phyloP scores from a whole-genome alignment of 257 asterid genomes.

The Prunella vulgaris region DNA sequence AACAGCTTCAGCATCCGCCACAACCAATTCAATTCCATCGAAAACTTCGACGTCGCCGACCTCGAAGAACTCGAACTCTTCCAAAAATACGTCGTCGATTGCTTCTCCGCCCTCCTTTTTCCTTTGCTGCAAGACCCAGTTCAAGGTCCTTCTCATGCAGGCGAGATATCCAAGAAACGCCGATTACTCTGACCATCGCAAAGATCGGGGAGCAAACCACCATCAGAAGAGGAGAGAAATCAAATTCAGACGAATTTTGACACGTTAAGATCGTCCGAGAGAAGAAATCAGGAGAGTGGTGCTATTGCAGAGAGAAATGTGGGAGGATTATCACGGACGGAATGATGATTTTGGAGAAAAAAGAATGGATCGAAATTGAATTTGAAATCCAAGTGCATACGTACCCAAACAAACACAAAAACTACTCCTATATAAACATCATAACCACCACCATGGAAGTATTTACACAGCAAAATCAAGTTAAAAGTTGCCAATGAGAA shows the following conservation, averaged over 20 bases:
- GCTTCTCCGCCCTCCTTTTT: conserved; percentile 63
- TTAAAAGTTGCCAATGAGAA: background rate
- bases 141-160: conserved; percentile 55
- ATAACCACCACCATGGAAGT: background rate
- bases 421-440: background rate
- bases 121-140: conserved; percentile 72
- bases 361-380: too few species aligned
- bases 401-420: background rate
- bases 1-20: conserved; percentile 96
- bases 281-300: too few species aligned
- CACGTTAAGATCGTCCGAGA: too few species aligned
- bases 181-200: too few species aligned
- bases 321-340: too few species aligned
- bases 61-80: conserved; percentile 66
- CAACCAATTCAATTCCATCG: conserved; percentile 54
- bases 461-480: background rate
- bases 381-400: too few species aligned
- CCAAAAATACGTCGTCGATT: conserved; percentile 63
- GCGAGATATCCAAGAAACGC: conserved; percentile 62
- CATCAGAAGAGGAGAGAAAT: too few species aligned
- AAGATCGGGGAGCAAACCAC: too few species aligned
- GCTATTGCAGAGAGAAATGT: too few species aligned
- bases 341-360: too few species aligned
- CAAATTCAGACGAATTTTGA: too few species aligned
- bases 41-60: conserved; percentile 55